A percentile compares a stretch with the other conserved stretches of the same genome.
Evolutionary conservation across 2,329 filamentous ascomycete genomes (phyloP).

Genomic region (Aspergillus puulaauensis): DNA sequence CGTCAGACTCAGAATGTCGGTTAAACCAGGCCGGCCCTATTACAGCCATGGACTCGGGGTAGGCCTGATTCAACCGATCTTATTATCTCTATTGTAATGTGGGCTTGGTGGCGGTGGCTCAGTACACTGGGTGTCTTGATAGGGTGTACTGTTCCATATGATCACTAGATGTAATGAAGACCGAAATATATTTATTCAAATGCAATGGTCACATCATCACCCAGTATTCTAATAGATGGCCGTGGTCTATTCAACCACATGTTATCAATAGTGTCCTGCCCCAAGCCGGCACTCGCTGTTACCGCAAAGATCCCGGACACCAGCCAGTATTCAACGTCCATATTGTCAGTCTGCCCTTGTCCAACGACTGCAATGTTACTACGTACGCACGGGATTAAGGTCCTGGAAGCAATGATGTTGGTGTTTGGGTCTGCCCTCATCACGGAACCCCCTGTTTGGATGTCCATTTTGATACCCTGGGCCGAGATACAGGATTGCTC

Average conservation of each 20-base stretch:
- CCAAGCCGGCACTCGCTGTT: background rate
- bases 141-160: too few relatives aligned
- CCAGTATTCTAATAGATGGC: background rate
- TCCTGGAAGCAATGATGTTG: conserved; percentile 6
- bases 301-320: conserved; percentile 10
- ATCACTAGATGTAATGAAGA: too few relatives aligned
- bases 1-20: background rate
- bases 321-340: background rate
- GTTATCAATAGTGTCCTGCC: background rate
- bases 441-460: background rate
- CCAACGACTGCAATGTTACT: background rate
- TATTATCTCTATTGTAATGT: too few relatives aligned
- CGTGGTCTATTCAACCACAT: conserved; percentile 8
- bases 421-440: conserved; percentile 12
- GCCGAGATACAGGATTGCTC: background rate
- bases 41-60: too few relatives aligned
- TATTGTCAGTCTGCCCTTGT: background rate
- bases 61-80: too few relatives aligned
- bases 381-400: conserved; percentile 4
- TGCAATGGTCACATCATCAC: background rate
- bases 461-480: background rate
- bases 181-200: background rate
- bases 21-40: too few relatives aligned
- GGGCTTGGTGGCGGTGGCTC: background rate
- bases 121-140: too few relatives aligned